Evolutionary conservation across 75 land plant genomes (phyloP).

Genomic region (Isoetes taiwanensis): DNA sequence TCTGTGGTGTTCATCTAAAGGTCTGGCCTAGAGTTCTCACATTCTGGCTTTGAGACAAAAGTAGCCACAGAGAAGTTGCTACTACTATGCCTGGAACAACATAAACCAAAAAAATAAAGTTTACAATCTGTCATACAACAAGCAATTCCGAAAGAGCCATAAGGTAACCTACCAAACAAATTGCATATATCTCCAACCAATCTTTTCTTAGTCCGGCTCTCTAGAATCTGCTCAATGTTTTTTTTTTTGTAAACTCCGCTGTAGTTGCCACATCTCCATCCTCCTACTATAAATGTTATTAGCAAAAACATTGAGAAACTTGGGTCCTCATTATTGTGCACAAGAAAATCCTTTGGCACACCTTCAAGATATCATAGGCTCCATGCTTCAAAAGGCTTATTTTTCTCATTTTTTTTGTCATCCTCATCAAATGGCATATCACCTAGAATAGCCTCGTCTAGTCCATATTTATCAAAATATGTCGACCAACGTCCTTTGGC

Average conservation of each 20-base stretch:
- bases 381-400: conserved; percentile 22
- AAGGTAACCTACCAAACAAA: neutral
- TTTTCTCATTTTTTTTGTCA: conserved; percentile 12
- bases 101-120: neutral
- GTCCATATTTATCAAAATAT: conserved; percentile 28
- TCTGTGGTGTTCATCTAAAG: conserved; percentile 3
- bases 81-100: conserved; percentile 15
- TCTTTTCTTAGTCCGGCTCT: conserved; percentile 23
- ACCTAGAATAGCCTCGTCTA: conserved; percentile 30
- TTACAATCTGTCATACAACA: neutral
- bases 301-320: no score
- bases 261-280: conserved; percentile 22
- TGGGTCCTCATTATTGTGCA: neutral
- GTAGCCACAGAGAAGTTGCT: conserved; percentile 27
- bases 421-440: conserved; percentile 8
- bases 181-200: conserved; percentile 16
- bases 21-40: neutral
- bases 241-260: conserved; percentile 15
- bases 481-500: conserved; percentile 21
- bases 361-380: conserved; percentile 28
- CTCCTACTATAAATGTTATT: conserved; percentile 14
- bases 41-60: conserved; percentile 17
- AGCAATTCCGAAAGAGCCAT: neutral
- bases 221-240: conserved; percentile 21
- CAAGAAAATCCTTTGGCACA: neutral